A percentile compares a stretch with the other conserved stretches of the same genome.
Conservation (phyloP, 768 basidiomycete genomes). For the Boletus patriciae region DNA sequence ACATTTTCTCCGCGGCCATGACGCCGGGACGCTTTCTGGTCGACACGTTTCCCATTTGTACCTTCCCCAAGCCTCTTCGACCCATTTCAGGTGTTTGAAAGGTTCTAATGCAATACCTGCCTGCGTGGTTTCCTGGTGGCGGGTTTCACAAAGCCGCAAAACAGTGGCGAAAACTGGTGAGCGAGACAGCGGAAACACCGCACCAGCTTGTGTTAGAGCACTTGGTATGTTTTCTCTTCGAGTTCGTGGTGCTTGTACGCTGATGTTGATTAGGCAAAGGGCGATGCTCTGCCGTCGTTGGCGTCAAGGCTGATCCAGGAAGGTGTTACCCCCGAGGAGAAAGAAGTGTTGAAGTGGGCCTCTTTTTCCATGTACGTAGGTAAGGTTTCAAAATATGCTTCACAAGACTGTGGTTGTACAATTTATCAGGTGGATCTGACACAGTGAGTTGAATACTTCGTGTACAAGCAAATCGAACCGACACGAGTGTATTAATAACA, state of each 20-base stretch:
- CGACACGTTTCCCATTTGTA: constrained; percentile 11
- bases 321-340: constrained; percentile 9
- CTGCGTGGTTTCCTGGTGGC: constrained; percentile 24
- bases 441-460: constrained; percentile 25
- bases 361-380: constrained; percentile 19
- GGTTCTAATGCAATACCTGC: constrained; percentile 16
- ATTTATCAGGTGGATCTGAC: constrained; percentile 27
- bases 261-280: constrained; percentile 5
- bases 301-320: constrained; percentile 14
- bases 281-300: constrained; percentile 12
- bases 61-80: neutral
- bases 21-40: constrained; percentile 13
- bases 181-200: neutral
- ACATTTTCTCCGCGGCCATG: constrained; percentile 5
- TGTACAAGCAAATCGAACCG: neutral
- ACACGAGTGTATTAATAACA: constrained; percentile 10
- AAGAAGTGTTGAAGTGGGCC: constrained; percentile 15
- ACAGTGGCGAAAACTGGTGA: constrained; percentile 2
- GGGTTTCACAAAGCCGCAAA: constrained; percentile 16
- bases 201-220: constrained; percentile 14
- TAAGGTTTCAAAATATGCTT: neutral
- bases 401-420: neutral
- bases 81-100: neutral
- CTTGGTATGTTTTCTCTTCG: constrained; percentile 4
- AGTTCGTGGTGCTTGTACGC: neutral